These are phyloP conservation scores for Purpureocillium lavendulum DNA, from an alignment of 2,329 filamentous ascomycete genomes.

Conservation along the genomic window DNA sequence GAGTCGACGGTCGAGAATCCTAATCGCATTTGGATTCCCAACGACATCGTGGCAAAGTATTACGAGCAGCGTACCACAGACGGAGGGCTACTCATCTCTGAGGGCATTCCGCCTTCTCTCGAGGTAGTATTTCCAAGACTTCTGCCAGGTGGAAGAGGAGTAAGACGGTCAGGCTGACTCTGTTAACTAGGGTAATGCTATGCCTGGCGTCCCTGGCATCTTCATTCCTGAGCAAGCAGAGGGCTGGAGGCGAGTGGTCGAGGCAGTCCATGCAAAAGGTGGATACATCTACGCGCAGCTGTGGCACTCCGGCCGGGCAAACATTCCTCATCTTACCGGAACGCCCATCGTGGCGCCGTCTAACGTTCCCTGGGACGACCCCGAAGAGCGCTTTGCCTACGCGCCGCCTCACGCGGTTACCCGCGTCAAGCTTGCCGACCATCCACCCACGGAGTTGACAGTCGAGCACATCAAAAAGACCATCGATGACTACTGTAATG, in stretches of 20 bases:
- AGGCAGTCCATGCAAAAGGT: conserved; percentile 53
- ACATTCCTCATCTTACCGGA: conserved; percentile 27
- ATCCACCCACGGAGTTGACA: conserved; percentile 22
- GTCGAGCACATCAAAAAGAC: conserved; percentile 31
- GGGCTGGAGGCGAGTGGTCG: conserved; percentile 50
- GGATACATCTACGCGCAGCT: conserved; percentile 55
- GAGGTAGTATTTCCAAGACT: too few species aligned
- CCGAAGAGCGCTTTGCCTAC: conserved; percentile 29
- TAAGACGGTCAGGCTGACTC: neutral
- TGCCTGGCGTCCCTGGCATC: conserved; percentile 47
- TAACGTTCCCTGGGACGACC: conserved; percentile 36
- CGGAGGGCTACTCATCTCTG: conserved; percentile 33
- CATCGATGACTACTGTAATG: conserved; percentile 18
- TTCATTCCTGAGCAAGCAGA: conserved; percentile 43
- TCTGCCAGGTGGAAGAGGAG: too few species aligned
- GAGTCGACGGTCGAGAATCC: conserved; percentile 34
- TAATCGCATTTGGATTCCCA: conserved; percentile 40
- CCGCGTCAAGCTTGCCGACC: conserved; percentile 28
- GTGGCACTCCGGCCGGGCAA: conserved; percentile 34
- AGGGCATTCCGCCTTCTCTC: conserved; percentile 39
- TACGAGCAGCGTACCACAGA: conserved; percentile 32
- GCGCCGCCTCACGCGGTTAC: conserved; percentile 21
- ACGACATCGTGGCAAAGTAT: conserved; percentile 30
- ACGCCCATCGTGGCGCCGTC: conserved; percentile 26
- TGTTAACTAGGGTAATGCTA: conserved; percentile 19